Base-by-base conservation (phyloP, 805 yeast genomes). In the Teunomyces stri region DNA sequence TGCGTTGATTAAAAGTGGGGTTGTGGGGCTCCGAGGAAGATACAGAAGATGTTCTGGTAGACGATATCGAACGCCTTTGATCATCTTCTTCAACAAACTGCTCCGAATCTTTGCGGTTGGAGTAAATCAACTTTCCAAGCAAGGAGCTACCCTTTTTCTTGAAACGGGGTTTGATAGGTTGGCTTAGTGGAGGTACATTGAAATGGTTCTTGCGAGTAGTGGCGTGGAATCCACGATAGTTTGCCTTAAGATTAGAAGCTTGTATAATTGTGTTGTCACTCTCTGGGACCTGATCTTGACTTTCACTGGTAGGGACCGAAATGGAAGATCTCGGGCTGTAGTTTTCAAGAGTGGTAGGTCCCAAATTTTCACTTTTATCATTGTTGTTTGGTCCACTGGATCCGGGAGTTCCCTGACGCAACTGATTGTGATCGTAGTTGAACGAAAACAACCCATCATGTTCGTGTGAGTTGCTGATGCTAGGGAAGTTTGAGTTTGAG, bases 111-210 rank as follows among this genome's bases (percentile, higher is more conserved):
- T 69, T 63, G 20, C 73, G 53, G 46, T 51, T 62, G 3, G 66
- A 56, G 49, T 70, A 68, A 2, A 72, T 72, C 31, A 72, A 58
- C 46, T 72, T 72, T 5, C 75, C 75, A 22, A 72, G 56, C 39
- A 74, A 52, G 1, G 71, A 62, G 30, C 64, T 54, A 35, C 71
- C 64, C 52, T 69, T 65, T 52, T 70, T 73, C 48, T 64, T 65
- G 56, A 70, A 68, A 38, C 68, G 65, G 0, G 81, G 81, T 50
- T 75, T 76, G 25, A 78, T 72, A 1, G 81, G 81, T n/a, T 71
- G 76, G 18, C 63, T 52, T 39, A 75, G 65, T 3, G 82, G 81
- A 0, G 82, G 81, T 2, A 70, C 58, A 13, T 69, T 68, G 18
- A 62, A 60, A 15, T 54, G 53, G 6, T 64, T 65, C 15, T 64